Conservation (phyloP, 805 yeast species). For the Naumovozyma dairenensis region DNA sequence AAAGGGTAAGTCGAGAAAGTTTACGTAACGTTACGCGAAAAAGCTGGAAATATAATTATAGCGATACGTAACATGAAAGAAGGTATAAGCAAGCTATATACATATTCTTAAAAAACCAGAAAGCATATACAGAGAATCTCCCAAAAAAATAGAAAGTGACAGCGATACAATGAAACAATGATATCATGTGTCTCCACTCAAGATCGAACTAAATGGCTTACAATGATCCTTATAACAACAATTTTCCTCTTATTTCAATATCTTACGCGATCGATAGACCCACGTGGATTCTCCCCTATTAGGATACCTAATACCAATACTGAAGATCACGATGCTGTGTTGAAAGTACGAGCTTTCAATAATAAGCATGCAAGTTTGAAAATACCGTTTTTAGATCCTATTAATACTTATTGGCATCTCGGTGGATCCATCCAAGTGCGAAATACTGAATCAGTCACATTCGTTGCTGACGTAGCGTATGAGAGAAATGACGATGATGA, state of each 20-base stretch:
- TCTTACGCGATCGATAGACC: background rate
- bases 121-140: too few species aligned
- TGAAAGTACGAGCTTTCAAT: constrained; percentile 8
- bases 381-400: constrained; percentile 22
- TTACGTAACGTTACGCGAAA: too few species aligned
- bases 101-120: too few species aligned
- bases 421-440: constrained; percentile 24
- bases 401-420: constrained; percentile 24
- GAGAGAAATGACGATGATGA: constrained; percentile 10
- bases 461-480: too few species aligned
- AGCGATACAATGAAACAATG: too few species aligned
- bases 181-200: too few species aligned
- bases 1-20: too few species aligned
- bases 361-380: constrained; percentile 23
- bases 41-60: too few species aligned
- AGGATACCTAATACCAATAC: background rate
- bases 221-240: background rate
- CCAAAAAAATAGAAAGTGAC: too few species aligned
- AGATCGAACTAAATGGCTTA: too few species aligned
- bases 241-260: constrained; percentile 2
- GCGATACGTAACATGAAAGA: too few species aligned
- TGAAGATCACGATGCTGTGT: background rate
- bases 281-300: background rate
- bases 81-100: too few species aligned
- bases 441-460: constrained; percentile 17